Evolutionary conservation across 176 grass and related monocot genomes (phyloP).

Genomic region (Rhipidocladum racemiflorum): DNA sequence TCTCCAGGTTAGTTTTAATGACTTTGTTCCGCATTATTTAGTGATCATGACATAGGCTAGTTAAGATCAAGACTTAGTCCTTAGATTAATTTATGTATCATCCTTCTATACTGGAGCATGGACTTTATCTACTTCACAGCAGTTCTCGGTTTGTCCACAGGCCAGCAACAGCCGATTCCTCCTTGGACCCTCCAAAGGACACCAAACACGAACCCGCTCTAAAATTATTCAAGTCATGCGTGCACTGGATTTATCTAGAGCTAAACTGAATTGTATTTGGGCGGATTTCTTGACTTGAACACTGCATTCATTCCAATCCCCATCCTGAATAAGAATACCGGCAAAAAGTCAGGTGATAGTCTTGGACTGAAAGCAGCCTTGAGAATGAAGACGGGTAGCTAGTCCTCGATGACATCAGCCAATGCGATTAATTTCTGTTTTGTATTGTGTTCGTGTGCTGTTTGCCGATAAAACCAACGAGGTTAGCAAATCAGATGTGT

Average conservation of each 20-base stretch:
- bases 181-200: no score
- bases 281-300: conserved; percentile 6
- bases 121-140: no score
- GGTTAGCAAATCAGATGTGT: background rate
- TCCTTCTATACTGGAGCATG: no score
- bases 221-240: no score
- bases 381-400: background rate
- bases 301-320: background rate
- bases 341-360: background rate
- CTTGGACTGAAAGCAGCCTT: background rate
- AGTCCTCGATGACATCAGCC: background rate
- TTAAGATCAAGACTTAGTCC: no score
- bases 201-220: no score
- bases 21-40: no score
- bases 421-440: background rate
- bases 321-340: background rate
- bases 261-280: background rate
- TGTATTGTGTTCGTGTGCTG: background rate
- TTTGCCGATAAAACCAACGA: background rate
- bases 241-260: background rate
- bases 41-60: no score
- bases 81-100: no score
- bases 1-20: no score
- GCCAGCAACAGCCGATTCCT: no score
- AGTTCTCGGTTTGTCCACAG: no score